A percentile compares a stretch with the other conserved stretches of the same genome.
Conservation (phyloP, 345 rosid species). For the Gossypium turneri region DNA sequence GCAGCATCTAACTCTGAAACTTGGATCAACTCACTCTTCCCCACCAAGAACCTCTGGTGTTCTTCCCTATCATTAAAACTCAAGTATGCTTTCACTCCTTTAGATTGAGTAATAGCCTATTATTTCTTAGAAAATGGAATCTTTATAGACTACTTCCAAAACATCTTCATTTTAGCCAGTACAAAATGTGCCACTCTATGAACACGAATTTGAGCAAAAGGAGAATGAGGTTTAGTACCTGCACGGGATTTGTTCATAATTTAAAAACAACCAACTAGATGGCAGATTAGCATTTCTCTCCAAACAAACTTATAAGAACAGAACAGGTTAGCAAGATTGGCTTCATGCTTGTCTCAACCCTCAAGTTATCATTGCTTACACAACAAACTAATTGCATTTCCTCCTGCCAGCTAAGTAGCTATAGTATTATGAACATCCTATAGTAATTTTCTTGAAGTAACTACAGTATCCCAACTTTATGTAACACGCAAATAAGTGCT, state of each 20-base stretch:
- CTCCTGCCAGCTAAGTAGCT: background rate
- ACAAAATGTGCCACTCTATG: background rate
- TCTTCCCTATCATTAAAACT: background rate
- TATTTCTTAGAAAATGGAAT: constrained; percentile 2
- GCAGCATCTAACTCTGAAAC: background rate
- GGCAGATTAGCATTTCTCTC: background rate
- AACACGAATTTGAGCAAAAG: background rate
- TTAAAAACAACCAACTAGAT: background rate
- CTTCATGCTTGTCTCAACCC: background rate
- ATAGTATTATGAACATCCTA: background rate
- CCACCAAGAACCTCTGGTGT: background rate
- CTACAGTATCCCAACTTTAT: background rate
- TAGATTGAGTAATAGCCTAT: background rate
- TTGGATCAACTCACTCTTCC: background rate
- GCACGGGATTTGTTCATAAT: no score
- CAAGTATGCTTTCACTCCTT: background rate
- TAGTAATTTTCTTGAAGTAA: background rate
- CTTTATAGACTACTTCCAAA: background rate
- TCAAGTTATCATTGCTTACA: constrained; percentile 6
- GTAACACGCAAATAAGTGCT: background rate
- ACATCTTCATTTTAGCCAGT: no score
- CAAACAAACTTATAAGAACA: background rate
- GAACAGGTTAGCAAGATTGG: background rate
- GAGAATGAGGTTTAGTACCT: no score
- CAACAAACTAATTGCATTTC: background rate